These are phyloP conservation scores for Orychophragmus violaceus DNA, from an alignment of 345 rosid genomes.

Conservation along the genomic window DNA sequence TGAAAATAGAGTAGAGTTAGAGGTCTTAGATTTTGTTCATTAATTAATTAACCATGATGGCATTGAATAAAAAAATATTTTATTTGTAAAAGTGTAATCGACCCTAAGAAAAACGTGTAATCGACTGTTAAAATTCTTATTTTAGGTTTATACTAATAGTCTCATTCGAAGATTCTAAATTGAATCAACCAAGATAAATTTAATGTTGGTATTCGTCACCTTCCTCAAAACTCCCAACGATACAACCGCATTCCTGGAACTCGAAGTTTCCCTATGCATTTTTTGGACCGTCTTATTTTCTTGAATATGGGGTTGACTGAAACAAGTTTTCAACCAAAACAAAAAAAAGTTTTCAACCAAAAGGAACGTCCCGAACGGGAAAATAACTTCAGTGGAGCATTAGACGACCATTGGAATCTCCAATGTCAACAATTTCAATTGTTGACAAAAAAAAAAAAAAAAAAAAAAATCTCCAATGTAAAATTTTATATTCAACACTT, in stretches of 20 bases:
- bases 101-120: background rate
- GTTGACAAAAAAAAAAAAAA: too few species aligned
- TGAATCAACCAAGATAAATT: background rate
- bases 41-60: background rate
- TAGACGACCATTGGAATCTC: too few species aligned
- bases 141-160: background rate
- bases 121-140: too few species aligned
- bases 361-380: background rate
- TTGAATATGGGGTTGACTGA: background rate
- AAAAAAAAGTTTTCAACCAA: background rate
- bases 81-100: background rate
- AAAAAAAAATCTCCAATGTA: too few species aligned
- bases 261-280: background rate
- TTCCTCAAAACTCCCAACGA: background rate
- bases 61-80: background rate
- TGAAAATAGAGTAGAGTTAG: too few species aligned
- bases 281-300: background rate
- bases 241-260: conserved; percentile 11
- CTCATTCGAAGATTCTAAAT: conserved; percentile 9
- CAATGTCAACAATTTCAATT: too few species aligned
- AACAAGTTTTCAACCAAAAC: background rate
- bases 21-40: background rate
- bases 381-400: background rate
- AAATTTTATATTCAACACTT: too few species aligned
- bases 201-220: background rate